phyloP scores from a whole-genome alignment of 2,329 filamentous ascomycete species.

The Epichloe baconii region DNA sequence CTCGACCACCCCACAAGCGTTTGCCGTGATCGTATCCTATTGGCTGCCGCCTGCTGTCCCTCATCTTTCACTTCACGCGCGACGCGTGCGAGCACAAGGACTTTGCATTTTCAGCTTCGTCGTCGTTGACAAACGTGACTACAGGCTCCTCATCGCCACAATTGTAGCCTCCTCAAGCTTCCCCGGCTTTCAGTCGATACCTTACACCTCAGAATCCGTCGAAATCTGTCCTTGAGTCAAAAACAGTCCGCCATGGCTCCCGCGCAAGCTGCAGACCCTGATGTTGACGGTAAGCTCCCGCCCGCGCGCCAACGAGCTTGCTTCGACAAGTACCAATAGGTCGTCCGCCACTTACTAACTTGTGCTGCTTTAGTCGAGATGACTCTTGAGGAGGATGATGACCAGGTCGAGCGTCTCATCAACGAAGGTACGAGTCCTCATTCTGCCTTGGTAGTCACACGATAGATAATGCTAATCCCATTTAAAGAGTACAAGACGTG shows the following conservation, averaged over 20 bases:
- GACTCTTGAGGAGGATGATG: constrained; percentile 53
- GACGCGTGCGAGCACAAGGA: constrained; percentile 17
- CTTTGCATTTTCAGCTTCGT: constrained; percentile 5
- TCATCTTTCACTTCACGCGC: constrained; percentile 21
- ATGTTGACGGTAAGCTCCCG: constrained; percentile 21
- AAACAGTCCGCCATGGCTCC: constrained; percentile 19
- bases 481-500: constrained; percentile 89
- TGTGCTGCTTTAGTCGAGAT: constrained; percentile 20
- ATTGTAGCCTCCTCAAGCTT: neutral
- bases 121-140: constrained; percentile 16
- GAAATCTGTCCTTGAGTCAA: neutral
- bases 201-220: no score
- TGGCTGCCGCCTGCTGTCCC: neutral
- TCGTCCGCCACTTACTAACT: constrained; percentile 2
- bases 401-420: constrained; percentile 73
- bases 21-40: neutral
- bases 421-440: constrained; percentile 57
- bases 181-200: neutral
- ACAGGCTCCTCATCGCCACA: neutral
- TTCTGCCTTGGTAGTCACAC: neutral
- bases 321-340: neutral
- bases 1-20: constrained; percentile 9
- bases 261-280: constrained; percentile 21
- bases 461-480: neutral
- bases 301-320: neutral